Conservation (phyloP, 1,139 yeast genomes). For the Saccharomyces hybrid region DNA sequence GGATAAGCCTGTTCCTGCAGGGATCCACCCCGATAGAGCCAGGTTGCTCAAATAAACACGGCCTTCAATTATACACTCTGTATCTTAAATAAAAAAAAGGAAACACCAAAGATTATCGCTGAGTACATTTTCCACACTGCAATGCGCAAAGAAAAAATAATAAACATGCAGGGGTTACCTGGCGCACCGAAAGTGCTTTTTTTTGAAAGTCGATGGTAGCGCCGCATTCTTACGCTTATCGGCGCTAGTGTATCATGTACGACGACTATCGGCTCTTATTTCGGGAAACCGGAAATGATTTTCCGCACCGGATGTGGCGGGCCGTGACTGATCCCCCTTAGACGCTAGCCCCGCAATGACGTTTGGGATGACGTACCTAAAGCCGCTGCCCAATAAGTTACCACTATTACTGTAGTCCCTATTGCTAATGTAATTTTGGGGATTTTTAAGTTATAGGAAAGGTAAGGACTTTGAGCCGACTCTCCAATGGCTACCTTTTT, state of each 20-base stretch:
- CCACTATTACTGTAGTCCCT: background rate
- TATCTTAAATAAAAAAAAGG: background rate
- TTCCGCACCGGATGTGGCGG: background rate
- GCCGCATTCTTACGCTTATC: background rate
- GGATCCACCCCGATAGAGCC: slow-evolving; percentile 31
- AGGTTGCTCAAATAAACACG: slow-evolving; percentile 16
- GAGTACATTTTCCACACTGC: too few relatives aligned
- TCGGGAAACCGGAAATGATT: background rate
- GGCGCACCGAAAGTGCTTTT: background rate
- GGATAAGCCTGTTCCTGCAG: slow-evolving; percentile 8
- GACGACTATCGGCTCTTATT: background rate
- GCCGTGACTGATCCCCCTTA: background rate
- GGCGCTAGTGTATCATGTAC: background rate
- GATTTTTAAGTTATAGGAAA: background rate
- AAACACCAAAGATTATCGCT: too few relatives aligned
- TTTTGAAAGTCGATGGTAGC: background rate
- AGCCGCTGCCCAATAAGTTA: background rate
- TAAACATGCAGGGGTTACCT: background rate
- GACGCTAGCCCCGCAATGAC: background rate
- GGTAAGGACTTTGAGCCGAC: background rate
- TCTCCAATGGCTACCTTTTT: background rate
- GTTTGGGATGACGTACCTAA: background rate
- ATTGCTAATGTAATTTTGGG: background rate
- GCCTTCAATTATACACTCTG: background rate
- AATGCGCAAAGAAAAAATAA: background rate